A percentile compares a stretch with the other conserved stretches of the same genome.
Conservation (phyloP, 768 basidiomycete genomes). For the Phallus indusiatus region DNA sequence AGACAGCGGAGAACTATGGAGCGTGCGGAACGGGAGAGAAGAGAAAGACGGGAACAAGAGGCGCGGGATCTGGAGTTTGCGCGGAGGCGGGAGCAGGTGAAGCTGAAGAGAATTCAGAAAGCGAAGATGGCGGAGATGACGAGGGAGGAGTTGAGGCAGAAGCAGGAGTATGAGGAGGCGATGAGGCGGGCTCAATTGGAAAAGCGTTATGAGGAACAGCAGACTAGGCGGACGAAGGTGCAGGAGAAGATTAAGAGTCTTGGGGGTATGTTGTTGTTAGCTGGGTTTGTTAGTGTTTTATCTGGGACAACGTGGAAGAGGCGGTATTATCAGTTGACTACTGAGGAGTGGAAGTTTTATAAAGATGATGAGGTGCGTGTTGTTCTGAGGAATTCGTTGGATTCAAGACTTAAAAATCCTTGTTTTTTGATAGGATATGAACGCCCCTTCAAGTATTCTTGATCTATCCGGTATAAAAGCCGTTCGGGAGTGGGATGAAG, state of each 20-base stretch:
- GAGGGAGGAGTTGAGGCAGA: conserved; percentile 36
- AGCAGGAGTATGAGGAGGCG: conserved; percentile 34
- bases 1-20: conserved; percentile 29
- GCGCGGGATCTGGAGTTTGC: conserved; percentile 11
- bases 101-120: conserved; percentile 41
- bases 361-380: conserved; percentile 39
- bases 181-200: conserved; percentile 34
- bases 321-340: conserved; percentile 50
- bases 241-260: conserved; percentile 36
- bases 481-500: conserved; percentile 55
- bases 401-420: not conserved
- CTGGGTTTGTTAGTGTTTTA: conserved; percentile 58
- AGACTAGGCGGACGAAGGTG: conserved; percentile 36
- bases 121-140: conserved; percentile 43
- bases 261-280: conserved; percentile 27
- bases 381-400: too few relatives aligned
- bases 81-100: conserved; percentile 21
- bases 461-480: conserved; percentile 33
- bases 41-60: conserved; percentile 27
- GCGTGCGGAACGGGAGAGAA: conserved; percentile 23
- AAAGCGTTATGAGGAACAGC: conserved; percentile 28
- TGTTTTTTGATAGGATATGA: conserved; percentile 21
- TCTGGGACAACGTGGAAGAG: conserved; percentile 51
- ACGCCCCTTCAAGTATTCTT: conserved; percentile 24
- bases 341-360: conserved; percentile 38